Evolutionary conservation across 495 filamentous ascomycete genomes (phyloP).

Genomic region (Aspergillus biplanus): DNA sequence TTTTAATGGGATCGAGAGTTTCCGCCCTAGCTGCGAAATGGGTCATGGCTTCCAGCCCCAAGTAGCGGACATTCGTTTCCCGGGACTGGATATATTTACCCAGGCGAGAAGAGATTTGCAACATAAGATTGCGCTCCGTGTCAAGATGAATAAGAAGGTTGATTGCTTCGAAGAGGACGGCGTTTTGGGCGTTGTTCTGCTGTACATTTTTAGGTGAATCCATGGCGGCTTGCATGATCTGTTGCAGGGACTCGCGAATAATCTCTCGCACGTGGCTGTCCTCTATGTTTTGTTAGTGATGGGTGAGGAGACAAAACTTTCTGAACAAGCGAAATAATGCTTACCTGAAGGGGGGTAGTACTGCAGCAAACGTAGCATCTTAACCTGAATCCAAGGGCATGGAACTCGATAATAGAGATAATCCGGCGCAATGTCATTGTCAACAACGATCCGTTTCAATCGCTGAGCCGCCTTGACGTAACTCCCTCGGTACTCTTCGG

Average conservation of each 20-base stretch:
- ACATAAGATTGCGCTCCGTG: constrained; percentile 92
- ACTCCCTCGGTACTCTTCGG: constrained; percentile 89
- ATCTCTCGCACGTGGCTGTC: constrained; percentile 90
- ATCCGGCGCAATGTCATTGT: constrained; percentile 82
- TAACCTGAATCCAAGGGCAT: constrained; percentile 98
- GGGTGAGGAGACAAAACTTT: neutral
- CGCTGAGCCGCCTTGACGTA: constrained; percentile 91
- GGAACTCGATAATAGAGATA: constrained; percentile 99
- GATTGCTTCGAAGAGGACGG: constrained; percentile 97
- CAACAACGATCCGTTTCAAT: constrained; percentile 85
- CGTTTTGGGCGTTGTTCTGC: constrained; percentile 99
- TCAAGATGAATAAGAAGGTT: constrained; percentile 99
- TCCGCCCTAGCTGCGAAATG: constrained; percentile 95
- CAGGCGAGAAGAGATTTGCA: constrained; percentile 91
- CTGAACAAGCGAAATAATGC: constrained; percentile 22
- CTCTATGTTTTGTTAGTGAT: constrained; percentile 54
- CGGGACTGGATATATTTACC: constrained; percentile 96
- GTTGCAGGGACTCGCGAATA: constrained; percentile 88
- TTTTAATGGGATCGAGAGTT: constrained; percentile 95
- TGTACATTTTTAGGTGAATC: constrained; percentile 98
- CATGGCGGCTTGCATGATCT: constrained; percentile 86
- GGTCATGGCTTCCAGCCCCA: constrained; percentile 97
- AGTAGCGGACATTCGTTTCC: constrained; percentile 97
- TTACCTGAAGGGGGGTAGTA: constrained; percentile 95
- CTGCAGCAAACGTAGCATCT: constrained; percentile 86